Evolutionary conservation across 2,329 filamentous ascomycete genomes (phyloP).

Genomic region (Diplodia scrobiculata): DNA sequence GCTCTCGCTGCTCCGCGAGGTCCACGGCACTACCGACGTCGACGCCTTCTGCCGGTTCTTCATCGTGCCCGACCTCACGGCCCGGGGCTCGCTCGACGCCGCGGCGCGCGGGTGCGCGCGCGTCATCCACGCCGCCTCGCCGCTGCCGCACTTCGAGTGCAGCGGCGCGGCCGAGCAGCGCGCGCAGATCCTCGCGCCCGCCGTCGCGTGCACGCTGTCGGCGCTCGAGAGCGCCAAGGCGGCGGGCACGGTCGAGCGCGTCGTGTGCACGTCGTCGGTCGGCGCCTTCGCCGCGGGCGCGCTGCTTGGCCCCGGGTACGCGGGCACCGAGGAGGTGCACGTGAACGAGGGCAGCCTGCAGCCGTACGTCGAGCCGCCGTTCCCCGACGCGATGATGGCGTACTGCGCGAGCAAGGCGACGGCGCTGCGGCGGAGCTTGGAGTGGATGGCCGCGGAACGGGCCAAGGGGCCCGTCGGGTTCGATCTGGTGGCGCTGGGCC

Average conservation of each 20-base stretch:
- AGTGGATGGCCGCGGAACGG: not conserved
- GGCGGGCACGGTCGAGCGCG: slow-evolving; percentile 24
- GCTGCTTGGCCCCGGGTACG: not conserved
- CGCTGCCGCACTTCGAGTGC: slow-evolving; percentile 21
- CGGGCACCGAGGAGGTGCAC: not conserved
- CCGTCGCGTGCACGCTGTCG: slow-evolving; percentile 29
- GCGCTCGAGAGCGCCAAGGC: slow-evolving; percentile 25
- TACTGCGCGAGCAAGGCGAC: slow-evolving; percentile 16
- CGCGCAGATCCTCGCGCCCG: slow-evolving; percentile 20
- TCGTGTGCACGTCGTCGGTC: slow-evolving; percentile 29
- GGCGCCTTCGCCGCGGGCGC: slow-evolving; percentile 20
- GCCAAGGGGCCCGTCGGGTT: not conserved
- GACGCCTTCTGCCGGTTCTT: slow-evolving; percentile 29
- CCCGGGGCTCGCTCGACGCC: slow-evolving; percentile 42
- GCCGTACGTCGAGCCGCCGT: not conserved
- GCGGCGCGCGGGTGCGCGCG: slow-evolving; percentile 39
- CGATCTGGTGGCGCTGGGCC: slow-evolving; percentile 3
- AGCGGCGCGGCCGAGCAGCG: slow-evolving; percentile 14
- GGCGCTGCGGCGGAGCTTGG: slow-evolving; percentile 4
- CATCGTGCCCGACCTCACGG: slow-evolving; percentile 44
- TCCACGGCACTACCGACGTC: slow-evolving; percentile 23
- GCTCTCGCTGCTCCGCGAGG: slow-evolving; percentile 2
- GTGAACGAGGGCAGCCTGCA: not conserved
- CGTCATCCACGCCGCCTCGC: slow-evolving; percentile 31
- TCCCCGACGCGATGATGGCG: not conserved